Percentiles rank a stretch among this genome's conserved stretches.
phyloP scores from a whole-genome alignment of 768 basidiomycete species.

The Suillus americanus region DNA sequence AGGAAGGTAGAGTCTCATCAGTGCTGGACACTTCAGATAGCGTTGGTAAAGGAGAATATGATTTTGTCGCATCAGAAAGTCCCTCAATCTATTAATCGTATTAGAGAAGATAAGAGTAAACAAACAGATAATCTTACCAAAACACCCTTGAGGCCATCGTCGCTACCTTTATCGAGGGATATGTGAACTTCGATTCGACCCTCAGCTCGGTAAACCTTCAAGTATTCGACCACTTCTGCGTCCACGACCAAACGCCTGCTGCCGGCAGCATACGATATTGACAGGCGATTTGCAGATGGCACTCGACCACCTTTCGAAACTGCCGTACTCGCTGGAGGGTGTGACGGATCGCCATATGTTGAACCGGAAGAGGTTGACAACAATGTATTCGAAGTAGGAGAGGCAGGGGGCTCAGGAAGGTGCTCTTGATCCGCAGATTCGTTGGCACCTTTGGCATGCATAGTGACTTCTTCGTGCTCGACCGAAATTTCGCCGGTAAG shows the following conservation, averaged over 20 bases:
- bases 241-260: slow-evolving; percentile 85
- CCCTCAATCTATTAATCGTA: slow-evolving; percentile 61
- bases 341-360: slow-evolving; percentile 46
- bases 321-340: slow-evolving; percentile 25
- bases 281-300: slow-evolving; percentile 83
- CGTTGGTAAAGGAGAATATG: slow-evolving; percentile 61
- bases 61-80: slow-evolving; percentile 67
- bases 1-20: slow-evolving; percentile 74
- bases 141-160: slow-evolving; percentile 67
- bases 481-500: slow-evolving; percentile 18
- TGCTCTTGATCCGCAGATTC: slow-evolving; percentile 40
- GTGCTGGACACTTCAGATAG: slow-evolving; percentile 39
- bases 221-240: slow-evolving; percentile 78
- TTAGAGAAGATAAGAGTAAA: slow-evolving; percentile 12
- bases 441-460: slow-evolving; percentile 18
- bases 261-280: slow-evolving; percentile 92
- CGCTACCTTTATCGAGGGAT: slow-evolving; percentile 54
- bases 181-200: slow-evolving; percentile 85
- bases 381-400: slow-evolving; percentile 52
- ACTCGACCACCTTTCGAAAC: slow-evolving; percentile 39
- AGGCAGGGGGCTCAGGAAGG: slow-evolving; percentile 59
- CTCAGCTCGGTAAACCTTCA: slow-evolving; percentile 78
- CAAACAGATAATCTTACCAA: slow-evolving; percentile 48
- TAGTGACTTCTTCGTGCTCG: slow-evolving; percentile 15
- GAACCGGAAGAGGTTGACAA: slow-evolving; percentile 32